These are phyloP conservation scores for Schizosaccharomyces japonicus DNA, from an alignment of 805 yeast species.

Conservation along the genomic window DNA sequence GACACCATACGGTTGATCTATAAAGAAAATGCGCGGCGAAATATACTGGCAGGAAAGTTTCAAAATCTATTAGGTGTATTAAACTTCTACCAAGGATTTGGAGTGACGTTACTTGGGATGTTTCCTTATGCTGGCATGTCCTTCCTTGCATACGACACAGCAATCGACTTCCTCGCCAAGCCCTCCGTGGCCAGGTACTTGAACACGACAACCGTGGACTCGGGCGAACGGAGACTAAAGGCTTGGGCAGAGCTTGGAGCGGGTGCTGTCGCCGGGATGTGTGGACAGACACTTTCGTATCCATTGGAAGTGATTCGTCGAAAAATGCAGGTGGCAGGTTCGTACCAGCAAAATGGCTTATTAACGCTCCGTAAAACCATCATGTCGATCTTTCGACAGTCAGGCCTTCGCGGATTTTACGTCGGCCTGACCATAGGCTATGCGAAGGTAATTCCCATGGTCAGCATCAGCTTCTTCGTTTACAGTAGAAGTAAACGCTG, in stretches of 20 bases:
- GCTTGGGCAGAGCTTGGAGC: conserved; percentile 86
- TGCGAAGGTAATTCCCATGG: conserved; percentile 74
- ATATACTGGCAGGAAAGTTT: background rate
- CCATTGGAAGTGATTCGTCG: conserved; percentile 90
- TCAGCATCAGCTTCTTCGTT: conserved; percentile 82
- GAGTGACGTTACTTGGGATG: conserved; percentile 87
- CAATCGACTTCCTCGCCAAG: conserved; percentile 67
- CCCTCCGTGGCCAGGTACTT: conserved; percentile 7
- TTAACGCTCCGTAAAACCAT: conserved; percentile 32
- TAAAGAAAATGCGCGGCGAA: no score
- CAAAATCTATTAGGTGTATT: conserved; percentile 17
- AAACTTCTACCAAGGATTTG: conserved; percentile 82
- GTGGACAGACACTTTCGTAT: conserved; percentile 86
- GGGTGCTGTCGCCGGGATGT: conserved; percentile 90
- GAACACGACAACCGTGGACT: background rate
- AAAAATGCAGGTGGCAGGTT: conserved; percentile 87
- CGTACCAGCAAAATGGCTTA: conserved; percentile 28
- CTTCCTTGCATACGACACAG: conserved; percentile 73
- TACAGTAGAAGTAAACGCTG: conserved; percentile 35
- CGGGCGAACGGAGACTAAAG: conserved; percentile 22
- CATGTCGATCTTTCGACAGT: conserved; percentile 36
- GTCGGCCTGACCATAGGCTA: conserved; percentile 91
- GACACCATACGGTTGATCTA: no score
- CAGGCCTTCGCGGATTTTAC: conserved; percentile 70
- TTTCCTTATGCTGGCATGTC: conserved; percentile 95